These are phyloP conservation scores for Fusarium humuli DNA, from an alignment of 2,329 filamentous ascomycete genomes.

Conservation along the genomic window DNA sequence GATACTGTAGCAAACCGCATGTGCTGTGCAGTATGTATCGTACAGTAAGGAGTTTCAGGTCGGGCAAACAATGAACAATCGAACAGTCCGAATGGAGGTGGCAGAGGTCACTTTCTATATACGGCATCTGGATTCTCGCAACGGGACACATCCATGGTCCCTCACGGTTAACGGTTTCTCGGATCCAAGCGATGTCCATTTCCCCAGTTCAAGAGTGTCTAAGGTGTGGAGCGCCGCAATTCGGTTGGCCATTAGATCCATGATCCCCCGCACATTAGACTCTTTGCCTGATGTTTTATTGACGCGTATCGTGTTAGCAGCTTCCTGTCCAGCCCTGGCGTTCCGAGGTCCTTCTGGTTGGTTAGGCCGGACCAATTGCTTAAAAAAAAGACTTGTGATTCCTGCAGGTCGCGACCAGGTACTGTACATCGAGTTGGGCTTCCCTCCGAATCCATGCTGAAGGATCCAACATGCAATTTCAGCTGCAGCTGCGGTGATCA, in stretches of 20 bases:
- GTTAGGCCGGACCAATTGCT: conserved; percentile 20
- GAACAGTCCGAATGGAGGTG: conserved; percentile 16
- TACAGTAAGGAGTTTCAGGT: conserved; percentile 41
- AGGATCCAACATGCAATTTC: conserved; percentile 25
- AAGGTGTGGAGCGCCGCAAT: conserved; percentile 42
- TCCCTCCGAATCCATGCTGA: conserved; percentile 6
- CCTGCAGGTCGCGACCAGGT: conserved; percentile 5
- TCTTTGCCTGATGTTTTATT: conserved; percentile 42
- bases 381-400: conserved; percentile 25
- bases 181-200: conserved; percentile 16
- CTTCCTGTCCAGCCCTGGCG: conserved; percentile 27
- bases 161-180: conserved; percentile 13
- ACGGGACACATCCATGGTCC: conserved; percentile 13
- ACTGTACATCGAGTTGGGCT: background rate
- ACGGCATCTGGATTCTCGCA: conserved; percentile 22
- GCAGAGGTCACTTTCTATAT: conserved; percentile 47
- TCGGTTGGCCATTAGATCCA: conserved; percentile 29
- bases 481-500: conserved; percentile 7
- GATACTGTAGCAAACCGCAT: conserved; percentile 26
- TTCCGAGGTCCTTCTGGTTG: conserved; percentile 34
- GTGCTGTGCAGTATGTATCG: background rate
- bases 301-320: conserved; percentile 38
- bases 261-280: conserved; percentile 42
- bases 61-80: conserved; percentile 13
- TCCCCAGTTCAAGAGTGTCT: conserved; percentile 30